A percentile compares a stretch with the other conserved stretches of the same genome.
These are phyloP conservation scores for Citeromyces hawaiiensis DNA, from an alignment of 1,139 yeast genomes.

Conservation along the genomic window DNA sequence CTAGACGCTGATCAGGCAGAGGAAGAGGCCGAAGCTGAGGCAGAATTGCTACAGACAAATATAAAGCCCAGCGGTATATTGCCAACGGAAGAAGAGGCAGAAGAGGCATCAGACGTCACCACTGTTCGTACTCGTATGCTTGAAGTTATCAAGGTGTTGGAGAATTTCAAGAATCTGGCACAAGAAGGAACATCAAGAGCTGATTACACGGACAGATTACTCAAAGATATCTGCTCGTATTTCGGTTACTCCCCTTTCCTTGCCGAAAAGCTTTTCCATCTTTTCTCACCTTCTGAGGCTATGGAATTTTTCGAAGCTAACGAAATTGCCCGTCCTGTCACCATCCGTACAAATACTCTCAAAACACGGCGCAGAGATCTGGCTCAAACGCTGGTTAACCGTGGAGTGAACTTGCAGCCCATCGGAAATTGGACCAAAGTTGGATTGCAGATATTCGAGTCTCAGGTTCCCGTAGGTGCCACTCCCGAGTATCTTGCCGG, in stretches of 20 bases:
- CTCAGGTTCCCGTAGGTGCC: slow-evolving; percentile 98
- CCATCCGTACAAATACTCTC: slow-evolving; percentile 92
- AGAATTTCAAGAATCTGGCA: slow-evolving; percentile 72
- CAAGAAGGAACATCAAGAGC: slow-evolving; percentile 81
- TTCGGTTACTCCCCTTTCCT: slow-evolving; percentile 94
- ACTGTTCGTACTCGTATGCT: slow-evolving; percentile 86
- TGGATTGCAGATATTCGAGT: slow-evolving; percentile 91
- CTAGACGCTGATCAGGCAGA: slow-evolving; percentile 60
- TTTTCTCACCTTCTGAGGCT: slow-evolving; percentile 92
- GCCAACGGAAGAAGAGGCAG: slow-evolving; percentile 45
- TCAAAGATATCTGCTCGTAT: slow-evolving; percentile 81
- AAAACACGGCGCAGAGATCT: slow-evolving; percentile 91
- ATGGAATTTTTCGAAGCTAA: slow-evolving; percentile 97
- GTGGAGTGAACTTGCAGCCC: slow-evolving; percentile 96
- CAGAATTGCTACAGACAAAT: slow-evolving; percentile 50
- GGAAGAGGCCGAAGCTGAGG: slow-evolving; percentile 72
- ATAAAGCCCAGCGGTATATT: slow-evolving; percentile 49
- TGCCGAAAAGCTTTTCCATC: slow-evolving; percentile 84
- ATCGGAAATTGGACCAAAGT: slow-evolving; percentile 98
- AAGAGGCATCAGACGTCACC: slow-evolving; percentile 57
- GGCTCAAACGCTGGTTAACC: slow-evolving; percentile 87
- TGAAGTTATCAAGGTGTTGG: slow-evolving; percentile 91
- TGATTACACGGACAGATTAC: slow-evolving; percentile 64
- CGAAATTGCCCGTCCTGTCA: slow-evolving; percentile 91
- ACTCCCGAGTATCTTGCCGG: slow-evolving; percentile 98